Evolutionary conservation across 2,329 filamentous ascomycete genomes (phyloP).

Genomic region (Diaporthe australafricana): DNA sequence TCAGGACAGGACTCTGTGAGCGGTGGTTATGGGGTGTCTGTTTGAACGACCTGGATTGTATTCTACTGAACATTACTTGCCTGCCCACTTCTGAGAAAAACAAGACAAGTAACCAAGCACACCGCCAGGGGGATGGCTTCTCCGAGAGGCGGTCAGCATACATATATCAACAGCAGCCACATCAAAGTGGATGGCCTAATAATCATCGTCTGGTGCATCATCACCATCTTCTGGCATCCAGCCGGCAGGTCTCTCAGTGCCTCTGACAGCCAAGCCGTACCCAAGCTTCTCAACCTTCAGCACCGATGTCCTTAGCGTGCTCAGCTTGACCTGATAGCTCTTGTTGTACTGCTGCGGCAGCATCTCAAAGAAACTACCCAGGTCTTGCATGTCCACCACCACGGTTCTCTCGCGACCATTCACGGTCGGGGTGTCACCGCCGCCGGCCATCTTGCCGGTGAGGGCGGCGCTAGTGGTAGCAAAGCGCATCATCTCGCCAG

Average conservation of each 20-base stretch:
- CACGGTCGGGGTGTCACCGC: conserved; percentile 39
- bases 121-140: neutral
- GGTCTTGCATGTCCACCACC: conserved; percentile 81
- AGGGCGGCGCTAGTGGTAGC: conserved; percentile 90
- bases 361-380: conserved; percentile 82
- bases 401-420: conserved; percentile 66
- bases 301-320: conserved; percentile 88
- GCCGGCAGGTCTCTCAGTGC: conserved; percentile 88
- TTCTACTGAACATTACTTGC: neutral
- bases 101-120: neutral
- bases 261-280: conserved; percentile 88
- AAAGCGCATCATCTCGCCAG: conserved; percentile 97
- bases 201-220: conserved; percentile 30
- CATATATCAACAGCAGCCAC: neutral
- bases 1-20: neutral
- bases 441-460: conserved; percentile 63
- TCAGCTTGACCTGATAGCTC: conserved; percentile 81
- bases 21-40: neutral
- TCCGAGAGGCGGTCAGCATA: neutral
- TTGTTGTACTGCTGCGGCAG: conserved; percentile 69
- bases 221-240: conserved; percentile 84
- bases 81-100: neutral
- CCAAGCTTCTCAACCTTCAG: conserved; percentile 93
- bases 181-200: neutral
- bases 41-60: neutral